Evolutionary conservation across 176 grass and related monocot genomes (phyloP).

Genomic region (Alopecurus myosuroides): DNA sequence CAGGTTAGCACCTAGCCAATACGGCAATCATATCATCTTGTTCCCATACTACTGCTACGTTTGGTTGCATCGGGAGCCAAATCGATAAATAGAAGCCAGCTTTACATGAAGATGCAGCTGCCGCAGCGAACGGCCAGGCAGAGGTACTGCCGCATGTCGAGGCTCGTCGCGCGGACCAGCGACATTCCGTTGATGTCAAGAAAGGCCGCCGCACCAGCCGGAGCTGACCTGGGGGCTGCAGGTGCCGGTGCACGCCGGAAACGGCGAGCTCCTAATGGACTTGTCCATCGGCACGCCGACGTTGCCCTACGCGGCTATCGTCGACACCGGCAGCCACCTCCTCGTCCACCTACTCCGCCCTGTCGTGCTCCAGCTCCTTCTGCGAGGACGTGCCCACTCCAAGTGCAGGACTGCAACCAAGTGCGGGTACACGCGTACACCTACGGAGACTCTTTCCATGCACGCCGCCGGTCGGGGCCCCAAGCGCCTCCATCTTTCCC

Average conservation of each 20-base stretch:
- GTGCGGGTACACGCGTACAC: slow-evolving; percentile 53
- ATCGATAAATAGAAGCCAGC: no score
- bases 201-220: not conserved
- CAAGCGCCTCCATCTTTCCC: no score
- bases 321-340: slow-evolving; percentile 81
- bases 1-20: no score
- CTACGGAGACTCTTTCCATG: slow-evolving; percentile 66
- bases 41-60: no score
- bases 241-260: slow-evolving; percentile 41
- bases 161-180: slow-evolving; percentile 34
- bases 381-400: slow-evolving; percentile 47
- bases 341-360: slow-evolving; percentile 57
- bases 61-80: no score
- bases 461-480: no score
- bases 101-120: slow-evolving; percentile 56
- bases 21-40: no score
- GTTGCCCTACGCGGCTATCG: slow-evolving; percentile 43
- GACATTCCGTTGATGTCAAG: slow-evolving; percentile 7
- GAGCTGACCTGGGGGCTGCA: slow-evolving; percentile 29
- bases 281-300: slow-evolving; percentile 62
- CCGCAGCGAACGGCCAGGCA: slow-evolving; percentile 52
- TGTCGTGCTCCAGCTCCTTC: slow-evolving; percentile 41
- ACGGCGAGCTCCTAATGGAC: slow-evolving; percentile 64
- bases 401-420: slow-evolving; percentile 12
- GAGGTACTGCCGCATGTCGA: slow-evolving; percentile 56